phyloP scores from a whole-genome alignment of 441 rosid genomes.

The Pelargonium fulgidum region DNA sequence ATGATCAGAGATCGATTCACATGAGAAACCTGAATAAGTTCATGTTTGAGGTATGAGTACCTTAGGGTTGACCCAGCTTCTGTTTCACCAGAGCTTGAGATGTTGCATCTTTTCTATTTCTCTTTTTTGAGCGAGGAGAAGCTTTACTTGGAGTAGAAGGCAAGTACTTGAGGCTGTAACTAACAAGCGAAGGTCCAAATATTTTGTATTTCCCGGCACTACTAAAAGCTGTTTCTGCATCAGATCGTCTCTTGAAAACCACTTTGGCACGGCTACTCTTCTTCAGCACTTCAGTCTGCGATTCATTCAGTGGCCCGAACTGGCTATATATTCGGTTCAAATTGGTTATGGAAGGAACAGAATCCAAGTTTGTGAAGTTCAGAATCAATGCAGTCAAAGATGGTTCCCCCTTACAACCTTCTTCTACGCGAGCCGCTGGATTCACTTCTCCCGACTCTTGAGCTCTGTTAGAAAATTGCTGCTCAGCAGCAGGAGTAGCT shows the following conservation, averaged over 20 bases:
- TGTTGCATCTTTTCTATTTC: constrained; percentile 11
- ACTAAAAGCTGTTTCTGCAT: constrained; percentile 70
- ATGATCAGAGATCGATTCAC: neutral
- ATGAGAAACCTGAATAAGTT: neutral
- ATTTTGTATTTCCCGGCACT: constrained; percentile 62
- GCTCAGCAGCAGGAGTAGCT: constrained; percentile 15
- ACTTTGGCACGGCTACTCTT: constrained; percentile 57
- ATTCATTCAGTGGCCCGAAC: constrained; percentile 43
- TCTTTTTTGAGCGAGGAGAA: constrained; percentile 19
- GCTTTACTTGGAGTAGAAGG: constrained; percentile 21
- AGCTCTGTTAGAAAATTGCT: constrained; percentile 19
- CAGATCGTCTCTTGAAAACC: constrained; percentile 46
- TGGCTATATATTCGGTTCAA: constrained; percentile 56
- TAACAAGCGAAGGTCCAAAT: constrained; percentile 65
- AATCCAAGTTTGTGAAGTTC: constrained; percentile 43
- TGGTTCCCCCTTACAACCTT: constrained; percentile 20
- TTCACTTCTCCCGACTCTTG: constrained; percentile 21
- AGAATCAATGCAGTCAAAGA: constrained; percentile 50
- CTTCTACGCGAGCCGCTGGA: constrained; percentile 2
- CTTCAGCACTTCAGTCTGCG: constrained; percentile 44
- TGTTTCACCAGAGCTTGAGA: neutral
- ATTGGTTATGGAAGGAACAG: constrained; percentile 42
- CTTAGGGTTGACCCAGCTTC: neutral
- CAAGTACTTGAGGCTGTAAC: constrained; percentile 58
- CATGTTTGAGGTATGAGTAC: neutral